phyloP scores from a whole-genome alignment of 768 basidiomycete species.

The Suillus sp. region DNA sequence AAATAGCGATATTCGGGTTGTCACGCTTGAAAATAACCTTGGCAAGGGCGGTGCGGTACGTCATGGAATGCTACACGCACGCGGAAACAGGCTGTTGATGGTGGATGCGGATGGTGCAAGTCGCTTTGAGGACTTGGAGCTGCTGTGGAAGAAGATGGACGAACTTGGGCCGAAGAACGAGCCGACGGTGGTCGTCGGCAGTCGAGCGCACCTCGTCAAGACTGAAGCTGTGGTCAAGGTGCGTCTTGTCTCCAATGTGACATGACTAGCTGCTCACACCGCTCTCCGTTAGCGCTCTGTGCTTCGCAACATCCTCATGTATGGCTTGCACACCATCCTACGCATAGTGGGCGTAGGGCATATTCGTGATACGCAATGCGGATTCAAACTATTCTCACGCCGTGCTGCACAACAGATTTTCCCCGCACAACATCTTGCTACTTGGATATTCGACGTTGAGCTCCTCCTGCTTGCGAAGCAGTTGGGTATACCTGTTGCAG shows the following conservation, averaged over 20 bases:
- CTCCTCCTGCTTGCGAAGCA: conserved; percentile 83
- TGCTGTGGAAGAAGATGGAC: conserved; percentile 79
- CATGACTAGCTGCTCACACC: neutral
- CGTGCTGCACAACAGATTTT: conserved; percentile 80
- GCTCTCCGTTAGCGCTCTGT: conserved; percentile 65
- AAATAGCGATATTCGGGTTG: conserved; percentile 68
- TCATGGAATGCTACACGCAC: conserved; percentile 84
- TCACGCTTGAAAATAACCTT: conserved; percentile 75
- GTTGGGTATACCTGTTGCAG: conserved; percentile 73
- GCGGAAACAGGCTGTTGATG: conserved; percentile 81
- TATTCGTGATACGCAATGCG: conserved; percentile 94
- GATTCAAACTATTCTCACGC: conserved; percentile 95
- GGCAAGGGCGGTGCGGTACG: conserved; percentile 94
- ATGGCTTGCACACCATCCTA: conserved; percentile 87
- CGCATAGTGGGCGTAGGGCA: conserved; percentile 87
- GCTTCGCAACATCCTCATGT: conserved; percentile 91
- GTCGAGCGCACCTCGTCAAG: conserved; percentile 88
- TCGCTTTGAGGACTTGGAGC: conserved; percentile 79
- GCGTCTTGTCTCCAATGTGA: conserved; percentile 21
- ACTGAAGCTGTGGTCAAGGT: conserved; percentile 95
- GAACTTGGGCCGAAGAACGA: conserved; percentile 47
- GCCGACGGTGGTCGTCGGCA: conserved; percentile 78
- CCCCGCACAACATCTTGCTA: conserved; percentile 81
- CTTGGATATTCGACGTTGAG: conserved; percentile 98
- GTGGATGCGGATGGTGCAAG: conserved; percentile 96